Evolutionary conservation across 2,329 filamentous ascomycete genomes (phyloP).

Genomic region (Curvularia sp.): DNA sequence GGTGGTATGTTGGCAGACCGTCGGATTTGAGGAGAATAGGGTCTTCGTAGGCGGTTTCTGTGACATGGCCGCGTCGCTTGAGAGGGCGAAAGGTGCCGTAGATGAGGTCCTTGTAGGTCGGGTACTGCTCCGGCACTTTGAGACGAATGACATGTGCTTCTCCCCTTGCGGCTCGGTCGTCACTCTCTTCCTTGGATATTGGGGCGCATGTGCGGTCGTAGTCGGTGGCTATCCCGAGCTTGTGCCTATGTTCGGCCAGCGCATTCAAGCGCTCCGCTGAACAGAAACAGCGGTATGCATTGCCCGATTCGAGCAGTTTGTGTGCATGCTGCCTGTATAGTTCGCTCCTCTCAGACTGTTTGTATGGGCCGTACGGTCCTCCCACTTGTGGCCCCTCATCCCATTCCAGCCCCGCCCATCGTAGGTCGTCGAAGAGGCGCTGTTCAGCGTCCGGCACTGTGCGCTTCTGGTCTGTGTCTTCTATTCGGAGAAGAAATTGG

Average conservation of each 20-base stretch:
- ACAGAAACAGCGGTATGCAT: conserved; percentile 95
- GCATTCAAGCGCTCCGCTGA: conserved; percentile 71
- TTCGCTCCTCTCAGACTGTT: conserved; percentile 78
- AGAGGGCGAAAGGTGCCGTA: conserved; percentile 64
- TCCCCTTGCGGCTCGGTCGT: conserved; percentile 70
- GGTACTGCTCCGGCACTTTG: conserved; percentile 66
- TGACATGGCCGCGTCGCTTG: conserved; percentile 49
- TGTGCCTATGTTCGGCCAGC: conserved; percentile 68
- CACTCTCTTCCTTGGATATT: conserved; percentile 71
- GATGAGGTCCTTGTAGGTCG: conserved; percentile 76
- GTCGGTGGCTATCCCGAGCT: conserved; percentile 63
- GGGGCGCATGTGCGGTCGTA: conserved; percentile 77
- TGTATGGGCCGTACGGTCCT: conserved; percentile 85
- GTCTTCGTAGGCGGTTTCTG: conserved; percentile 69
- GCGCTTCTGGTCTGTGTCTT: conserved; percentile 93
- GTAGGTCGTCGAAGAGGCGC: conserved; percentile 77
- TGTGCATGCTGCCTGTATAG: conserved; percentile 76
- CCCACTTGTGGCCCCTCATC: conserved; percentile 89
- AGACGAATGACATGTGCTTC: conserved; percentile 81
- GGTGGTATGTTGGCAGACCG: conserved; percentile 92
- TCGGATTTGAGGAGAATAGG: conserved; percentile 91
- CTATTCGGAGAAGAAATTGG: conserved; percentile 87
- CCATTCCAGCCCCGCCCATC: conserved; percentile 90
- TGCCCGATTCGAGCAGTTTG: conserved; percentile 70
- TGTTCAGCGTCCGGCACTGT: conserved; percentile 81